Percentiles rank a stretch among this genome's conserved stretches.
Conservation (phyloP, 805 yeast species). For the Starmerella floricola region DNA sequence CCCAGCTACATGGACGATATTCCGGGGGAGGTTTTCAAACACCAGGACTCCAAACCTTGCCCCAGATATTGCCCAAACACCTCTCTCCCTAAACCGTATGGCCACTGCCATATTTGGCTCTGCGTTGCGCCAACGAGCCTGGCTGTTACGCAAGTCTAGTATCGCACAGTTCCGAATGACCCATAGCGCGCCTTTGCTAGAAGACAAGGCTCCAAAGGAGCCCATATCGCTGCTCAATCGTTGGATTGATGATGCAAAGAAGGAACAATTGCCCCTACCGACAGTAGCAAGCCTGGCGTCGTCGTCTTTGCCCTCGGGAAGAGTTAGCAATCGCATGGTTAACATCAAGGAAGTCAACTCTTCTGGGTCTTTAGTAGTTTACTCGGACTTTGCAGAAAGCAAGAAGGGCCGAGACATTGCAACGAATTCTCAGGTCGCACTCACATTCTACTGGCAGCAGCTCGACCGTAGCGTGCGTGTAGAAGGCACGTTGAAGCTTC, state of each 20-base stretch:
- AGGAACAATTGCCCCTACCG: conserved; percentile 48
- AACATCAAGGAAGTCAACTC: conserved; percentile 77
- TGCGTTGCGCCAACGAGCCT: too few relatives aligned
- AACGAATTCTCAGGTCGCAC: conserved; percentile 64
- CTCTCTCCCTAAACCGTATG: too few relatives aligned
- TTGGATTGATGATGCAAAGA: conserved; percentile 74
- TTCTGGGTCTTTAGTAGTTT: conserved; percentile 61
- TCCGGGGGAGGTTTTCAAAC: too few relatives aligned
- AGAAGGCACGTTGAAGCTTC: conserved; percentile 69
- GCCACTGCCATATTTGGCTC: too few relatives aligned
- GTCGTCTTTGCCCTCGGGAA: conserved; percentile 72
- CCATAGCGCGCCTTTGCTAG: background rate
- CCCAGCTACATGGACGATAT: too few relatives aligned
- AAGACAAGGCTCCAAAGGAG: background rate
- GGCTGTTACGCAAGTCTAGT: too few relatives aligned
- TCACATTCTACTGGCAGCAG: conserved; percentile 84
- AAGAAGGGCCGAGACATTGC: conserved; percentile 61
- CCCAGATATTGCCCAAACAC: too few relatives aligned
- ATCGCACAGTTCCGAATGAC: too few relatives aligned
- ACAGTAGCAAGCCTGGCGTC: conserved; percentile 79
- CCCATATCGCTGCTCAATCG: conserved; percentile 48
- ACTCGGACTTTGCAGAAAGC: conserved; percentile 80
- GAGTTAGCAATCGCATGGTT: conserved; percentile 73
- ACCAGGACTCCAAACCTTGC: too few relatives aligned
- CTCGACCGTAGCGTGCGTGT: conserved; percentile 85